Percentiles rank a stretch among this genome's conserved stretches.
phyloP scores from a whole-genome alignment of 2,329 filamentous ascomycete species.

The Harringtonia lauricola region DNA sequence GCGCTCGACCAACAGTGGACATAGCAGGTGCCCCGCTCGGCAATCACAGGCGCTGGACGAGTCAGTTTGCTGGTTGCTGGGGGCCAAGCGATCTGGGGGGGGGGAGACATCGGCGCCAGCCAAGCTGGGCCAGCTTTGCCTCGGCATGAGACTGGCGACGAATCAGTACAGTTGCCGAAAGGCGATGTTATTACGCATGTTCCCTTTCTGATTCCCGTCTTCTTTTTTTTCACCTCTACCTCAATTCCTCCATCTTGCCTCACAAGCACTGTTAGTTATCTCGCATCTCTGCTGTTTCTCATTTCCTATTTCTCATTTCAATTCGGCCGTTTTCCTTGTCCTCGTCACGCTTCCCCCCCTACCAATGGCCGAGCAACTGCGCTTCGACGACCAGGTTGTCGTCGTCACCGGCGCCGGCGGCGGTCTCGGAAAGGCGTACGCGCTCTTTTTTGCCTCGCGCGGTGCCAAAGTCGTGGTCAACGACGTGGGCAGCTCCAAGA shows the following conservation, averaged over 20 bases:
- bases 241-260: no score
- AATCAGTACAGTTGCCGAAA: slow-evolving; percentile 5
- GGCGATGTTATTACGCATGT: background rate
- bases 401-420: slow-evolving; percentile 81
- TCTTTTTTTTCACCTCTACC: background rate
- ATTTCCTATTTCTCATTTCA: background rate
- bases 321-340: background rate
- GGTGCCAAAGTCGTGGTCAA: slow-evolving; percentile 76
- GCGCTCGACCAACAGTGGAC: no score
- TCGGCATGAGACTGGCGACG: slow-evolving; percentile 11
- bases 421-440: slow-evolving; percentile 73
- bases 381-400: slow-evolving; percentile 80
- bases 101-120: background rate
- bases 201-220: background rate
- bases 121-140: slow-evolving; percentile 1
- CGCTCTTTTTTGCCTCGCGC: slow-evolving; percentile 79
- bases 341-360: slow-evolving; percentile 1
- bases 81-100: background rate
- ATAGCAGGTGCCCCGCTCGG: slow-evolving; percentile 7
- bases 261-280: background rate
- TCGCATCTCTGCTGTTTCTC: background rate
- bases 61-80: background rate
- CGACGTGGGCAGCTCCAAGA: slow-evolving; percentile 71
- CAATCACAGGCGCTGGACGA: slow-evolving; percentile 8
- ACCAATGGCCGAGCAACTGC: slow-evolving; percentile 53